Percentiles rank a stretch among this genome's conserved stretches.
These are phyloP conservation scores for Paracoccidioides brasiliensis DNA, from an alignment of 2,329 filamentous ascomycete species.

Conservation along the genomic window DNA sequence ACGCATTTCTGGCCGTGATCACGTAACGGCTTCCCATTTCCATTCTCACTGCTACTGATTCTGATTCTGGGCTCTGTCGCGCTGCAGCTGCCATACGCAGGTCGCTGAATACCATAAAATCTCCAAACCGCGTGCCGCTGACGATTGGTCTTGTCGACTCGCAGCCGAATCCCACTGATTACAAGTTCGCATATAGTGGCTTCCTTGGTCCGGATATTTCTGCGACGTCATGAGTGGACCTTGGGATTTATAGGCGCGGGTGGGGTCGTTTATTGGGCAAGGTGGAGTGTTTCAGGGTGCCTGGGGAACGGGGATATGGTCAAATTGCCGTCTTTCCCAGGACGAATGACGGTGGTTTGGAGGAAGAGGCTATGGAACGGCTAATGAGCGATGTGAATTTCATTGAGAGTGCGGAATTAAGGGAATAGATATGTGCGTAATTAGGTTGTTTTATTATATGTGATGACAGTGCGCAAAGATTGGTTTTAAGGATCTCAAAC, in stretches of 20 bases:
- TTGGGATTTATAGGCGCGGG: not conserved
- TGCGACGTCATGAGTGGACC: not conserved
- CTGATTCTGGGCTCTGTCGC: not conserved
- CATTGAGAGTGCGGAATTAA: not conserved
- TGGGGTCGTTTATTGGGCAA: not conserved
- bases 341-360: not conserved
- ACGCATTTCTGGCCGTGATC: too few relatives aligned
- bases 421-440: not conserved
- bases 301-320: too few relatives aligned
- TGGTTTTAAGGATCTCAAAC: not conserved
- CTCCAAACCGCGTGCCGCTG: not conserved
- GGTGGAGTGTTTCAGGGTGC: not conserved
- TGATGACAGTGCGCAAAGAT: not conserved
- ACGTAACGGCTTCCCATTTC: too few relatives aligned
- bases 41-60: too few relatives aligned
- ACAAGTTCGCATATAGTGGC: not conserved
- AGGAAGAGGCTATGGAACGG: not conserved
- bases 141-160: not conserved
- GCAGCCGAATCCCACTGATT: not conserved
- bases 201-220: not conserved
- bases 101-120: not conserved
- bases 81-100: not conserved
- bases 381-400: not conserved
- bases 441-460: not conserved
- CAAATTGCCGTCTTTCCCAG: not conserved